Conservation (phyloP, 805 yeast species). For the Candida easanensis region DNA sequence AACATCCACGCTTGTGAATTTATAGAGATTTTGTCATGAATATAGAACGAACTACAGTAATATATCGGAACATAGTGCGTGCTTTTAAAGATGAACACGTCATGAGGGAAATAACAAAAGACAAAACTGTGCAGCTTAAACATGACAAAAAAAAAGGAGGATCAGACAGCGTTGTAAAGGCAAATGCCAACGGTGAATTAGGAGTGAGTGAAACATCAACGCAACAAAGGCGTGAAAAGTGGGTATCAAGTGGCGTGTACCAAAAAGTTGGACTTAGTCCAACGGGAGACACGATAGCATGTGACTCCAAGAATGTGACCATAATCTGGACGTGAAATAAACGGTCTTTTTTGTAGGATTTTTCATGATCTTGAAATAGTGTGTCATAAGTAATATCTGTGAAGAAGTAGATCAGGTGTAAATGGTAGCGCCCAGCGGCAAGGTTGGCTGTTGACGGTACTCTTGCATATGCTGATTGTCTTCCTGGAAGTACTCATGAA, state of each 20-base stretch:
- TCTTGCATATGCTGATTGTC: slow-evolving; percentile 32
- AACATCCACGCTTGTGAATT: not conserved
- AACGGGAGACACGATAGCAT: too few relatives aligned
- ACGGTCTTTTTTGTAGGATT: not conserved
- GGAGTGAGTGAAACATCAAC: not conserved
- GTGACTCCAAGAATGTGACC: too few relatives aligned
- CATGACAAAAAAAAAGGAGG: too few relatives aligned
- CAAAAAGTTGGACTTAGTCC: too few relatives aligned
- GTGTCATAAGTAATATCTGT: not conserved
- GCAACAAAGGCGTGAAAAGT: not conserved
- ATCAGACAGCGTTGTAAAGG: not conserved
- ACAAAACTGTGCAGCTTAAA: too few relatives aligned
- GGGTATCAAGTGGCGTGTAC: not conserved
- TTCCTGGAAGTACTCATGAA: slow-evolving; percentile 82
- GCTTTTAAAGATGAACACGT: too few relatives aligned
- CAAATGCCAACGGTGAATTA: not conserved
- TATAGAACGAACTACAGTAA: not conserved
- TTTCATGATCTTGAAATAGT: not conserved
- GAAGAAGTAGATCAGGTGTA: slow-evolving; percentile 19
- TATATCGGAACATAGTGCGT: too few relatives aligned
- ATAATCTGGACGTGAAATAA: too few relatives aligned
- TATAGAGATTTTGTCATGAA: not conserved
- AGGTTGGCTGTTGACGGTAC: slow-evolving; percentile 26
- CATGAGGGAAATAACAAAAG: too few relatives aligned
- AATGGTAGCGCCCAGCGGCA: slow-evolving; percentile 31